Conservation (phyloP, 2,329 filamentous ascomycete genomes). For the Beauveria rudraprayagi region DNA sequence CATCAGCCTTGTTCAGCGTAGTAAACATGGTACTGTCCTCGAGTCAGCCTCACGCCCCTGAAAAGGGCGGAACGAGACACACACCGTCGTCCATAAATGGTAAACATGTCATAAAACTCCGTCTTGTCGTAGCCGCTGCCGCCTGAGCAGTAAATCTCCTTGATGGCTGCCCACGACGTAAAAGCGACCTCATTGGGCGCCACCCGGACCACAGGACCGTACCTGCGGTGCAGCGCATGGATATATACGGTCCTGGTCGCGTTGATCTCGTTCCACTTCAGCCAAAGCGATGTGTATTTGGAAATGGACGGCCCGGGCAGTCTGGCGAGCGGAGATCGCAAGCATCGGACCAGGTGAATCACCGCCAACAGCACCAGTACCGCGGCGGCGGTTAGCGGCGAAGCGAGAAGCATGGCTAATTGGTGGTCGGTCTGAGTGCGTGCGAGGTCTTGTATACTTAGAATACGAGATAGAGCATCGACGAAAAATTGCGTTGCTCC, state of each 20-base stretch:
- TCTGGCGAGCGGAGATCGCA: slow-evolving; percentile 27
- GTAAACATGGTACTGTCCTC: slow-evolving; percentile 49
- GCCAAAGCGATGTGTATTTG: slow-evolving; percentile 39
- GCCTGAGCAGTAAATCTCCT: slow-evolving; percentile 54
- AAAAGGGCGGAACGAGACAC: slow-evolving; percentile 10
- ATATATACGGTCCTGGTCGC: slow-evolving; percentile 46
- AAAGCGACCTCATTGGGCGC: slow-evolving; percentile 53
- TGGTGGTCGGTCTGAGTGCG: not conserved
- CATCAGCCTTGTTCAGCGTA: slow-evolving; percentile 45
- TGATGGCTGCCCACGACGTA: slow-evolving; percentile 45
- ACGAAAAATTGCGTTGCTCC: too few relatives aligned
- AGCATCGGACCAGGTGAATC: slow-evolving; percentile 19
- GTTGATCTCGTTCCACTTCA: slow-evolving; percentile 50
- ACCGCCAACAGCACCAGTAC: slow-evolving; percentile 18
- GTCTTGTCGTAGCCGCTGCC: slow-evolving; percentile 60
- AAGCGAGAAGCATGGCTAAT: slow-evolving; percentile 16
- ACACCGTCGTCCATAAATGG: slow-evolving; percentile 47
- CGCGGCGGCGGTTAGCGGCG: slow-evolving; percentile 20
- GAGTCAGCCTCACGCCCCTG: slow-evolving; percentile 8
- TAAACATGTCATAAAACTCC: slow-evolving; percentile 55
- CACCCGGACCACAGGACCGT: slow-evolving; percentile 51
- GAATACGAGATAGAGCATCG: too few relatives aligned
- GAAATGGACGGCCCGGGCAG: slow-evolving; percentile 43
- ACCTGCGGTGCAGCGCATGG: slow-evolving; percentile 44
- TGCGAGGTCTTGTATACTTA: not conserved